A percentile compares a stretch with the other conserved stretches of the same genome.
These are phyloP conservation scores for Cyclotella baltica DNA, from an alignment of 108 stramenopile genomes.

Conservation along the genomic window DNA sequence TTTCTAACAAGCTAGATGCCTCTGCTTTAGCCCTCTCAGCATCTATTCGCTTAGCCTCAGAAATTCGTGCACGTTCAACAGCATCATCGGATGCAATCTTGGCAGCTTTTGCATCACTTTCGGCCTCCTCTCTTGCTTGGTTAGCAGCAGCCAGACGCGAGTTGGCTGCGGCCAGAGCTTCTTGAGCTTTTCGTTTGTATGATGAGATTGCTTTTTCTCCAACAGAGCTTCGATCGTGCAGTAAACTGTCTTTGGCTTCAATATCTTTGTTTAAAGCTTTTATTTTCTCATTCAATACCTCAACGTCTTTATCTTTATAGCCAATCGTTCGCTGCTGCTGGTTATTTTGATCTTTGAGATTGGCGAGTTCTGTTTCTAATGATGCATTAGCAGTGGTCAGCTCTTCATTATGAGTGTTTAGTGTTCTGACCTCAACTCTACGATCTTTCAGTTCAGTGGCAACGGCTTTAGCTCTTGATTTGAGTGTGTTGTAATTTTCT, in stretches of 20 bases:
- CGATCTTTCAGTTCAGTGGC: conserved; percentile 87
- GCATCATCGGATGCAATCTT: conserved; percentile 73
- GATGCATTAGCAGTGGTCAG: conserved; percentile 54
- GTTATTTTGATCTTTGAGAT: conserved; percentile 57
- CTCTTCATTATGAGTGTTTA: conserved; percentile 60
- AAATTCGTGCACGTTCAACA: conserved; percentile 67
- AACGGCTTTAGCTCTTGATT: conserved; percentile 75
- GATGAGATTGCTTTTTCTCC: conserved; percentile 74
- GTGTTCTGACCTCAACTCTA: conserved; percentile 74
- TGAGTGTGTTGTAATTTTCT: conserved; percentile 73
- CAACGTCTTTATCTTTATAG: conserved; percentile 70
- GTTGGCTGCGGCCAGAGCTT: conserved; percentile 78
- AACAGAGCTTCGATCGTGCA: conserved; percentile 59
- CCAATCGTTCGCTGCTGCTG: conserved; percentile 60
- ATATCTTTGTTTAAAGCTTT: conserved; percentile 49
- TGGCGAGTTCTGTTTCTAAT: conserved; percentile 57
- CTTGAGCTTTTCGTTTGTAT: conserved; percentile 90
- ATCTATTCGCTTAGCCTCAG: conserved; percentile 65
- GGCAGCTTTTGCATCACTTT: conserved; percentile 81
- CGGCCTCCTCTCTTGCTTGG: conserved; percentile 88
- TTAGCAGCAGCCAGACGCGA: conserved; percentile 79
- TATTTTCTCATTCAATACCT: conserved; percentile 57
- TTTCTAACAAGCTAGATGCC: conserved; percentile 18
- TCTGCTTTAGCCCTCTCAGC: conserved; percentile 61
- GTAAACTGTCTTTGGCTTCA: conserved; percentile 45